A percentile compares a stretch with the other conserved stretches of the same genome.
phyloP scores from a whole-genome alignment of 805 yeast genomes.

The Metschnikowia baotianmanensis region DNA sequence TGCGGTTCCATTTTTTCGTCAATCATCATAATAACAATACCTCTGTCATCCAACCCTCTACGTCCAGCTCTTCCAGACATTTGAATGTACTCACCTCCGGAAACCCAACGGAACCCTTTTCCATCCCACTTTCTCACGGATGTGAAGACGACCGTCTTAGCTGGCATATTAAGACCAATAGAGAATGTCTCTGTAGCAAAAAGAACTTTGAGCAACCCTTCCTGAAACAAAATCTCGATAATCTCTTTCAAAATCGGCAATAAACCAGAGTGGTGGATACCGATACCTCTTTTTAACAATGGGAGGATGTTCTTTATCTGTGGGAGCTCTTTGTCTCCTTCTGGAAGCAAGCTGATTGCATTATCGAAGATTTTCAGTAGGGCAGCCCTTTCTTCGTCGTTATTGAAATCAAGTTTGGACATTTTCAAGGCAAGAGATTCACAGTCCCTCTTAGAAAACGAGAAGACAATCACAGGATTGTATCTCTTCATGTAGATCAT shows the following conservation, averaged over 20 bases:
- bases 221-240: slow-evolving; percentile 94
- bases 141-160: slow-evolving; percentile 97
- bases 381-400: slow-evolving; percentile 90
- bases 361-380: slow-evolving; percentile 85
- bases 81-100: slow-evolving; percentile 99
- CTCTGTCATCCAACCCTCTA: slow-evolving; percentile 98
- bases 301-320: slow-evolving; percentile 93
- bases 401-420: slow-evolving; percentile 93
- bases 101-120: slow-evolving; percentile 95
- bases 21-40: slow-evolving; percentile 98
- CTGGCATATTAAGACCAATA: slow-evolving; percentile 98
- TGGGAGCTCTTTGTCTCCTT: slow-evolving; percentile 86
- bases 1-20: slow-evolving; percentile 99
- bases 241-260: slow-evolving; percentile 92
- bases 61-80: slow-evolving; percentile 99
- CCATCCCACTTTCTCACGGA: slow-evolving; percentile 99
- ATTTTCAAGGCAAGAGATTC: slow-evolving; percentile 90
- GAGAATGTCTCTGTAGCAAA: slow-evolving; percentile 99
- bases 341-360: slow-evolving; percentile 86
- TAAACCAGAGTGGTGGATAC: slow-evolving; percentile 97
- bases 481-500: slow-evolving; percentile 97
- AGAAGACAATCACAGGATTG: slow-evolving; percentile 97
- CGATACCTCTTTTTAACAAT: slow-evolving; percentile 88
- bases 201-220: slow-evolving; percentile 88
- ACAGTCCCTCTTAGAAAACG: slow-evolving; percentile 97